Percentiles rank a stretch among this genome's conserved stretches.
phyloP scores from a whole-genome alignment of 2,329 filamentous ascomycete genomes.

The Elsinoe australis region DNA sequence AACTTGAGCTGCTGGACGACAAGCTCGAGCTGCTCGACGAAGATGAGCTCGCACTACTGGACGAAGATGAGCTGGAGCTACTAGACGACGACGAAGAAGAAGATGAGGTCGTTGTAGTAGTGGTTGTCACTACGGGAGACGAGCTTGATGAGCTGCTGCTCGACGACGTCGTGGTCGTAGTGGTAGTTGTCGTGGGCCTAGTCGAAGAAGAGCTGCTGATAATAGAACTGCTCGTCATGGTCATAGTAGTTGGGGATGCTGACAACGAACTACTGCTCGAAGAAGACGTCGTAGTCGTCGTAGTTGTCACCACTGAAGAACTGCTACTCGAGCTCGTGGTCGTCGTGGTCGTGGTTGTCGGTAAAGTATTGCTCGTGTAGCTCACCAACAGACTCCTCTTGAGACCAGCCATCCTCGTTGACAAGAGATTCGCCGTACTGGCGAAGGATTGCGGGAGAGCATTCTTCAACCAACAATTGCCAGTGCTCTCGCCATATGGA shows the following conservation, averaged over 20 bases:
- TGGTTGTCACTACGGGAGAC: no score
- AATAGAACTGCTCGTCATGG: not conserved
- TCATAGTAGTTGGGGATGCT: not conserved
- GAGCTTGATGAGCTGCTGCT: not conserved
- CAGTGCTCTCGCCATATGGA: constrained; percentile 22
- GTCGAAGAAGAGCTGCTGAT: not conserved
- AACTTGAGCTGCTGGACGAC: no score
- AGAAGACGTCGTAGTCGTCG: not conserved
- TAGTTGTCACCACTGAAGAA: not conserved
- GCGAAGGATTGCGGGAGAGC: constrained; percentile 17
- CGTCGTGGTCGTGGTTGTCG: not conserved
- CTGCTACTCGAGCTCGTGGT: not conserved
- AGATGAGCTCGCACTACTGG: not conserved
- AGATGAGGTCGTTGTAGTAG: no score
- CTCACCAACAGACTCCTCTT: constrained; percentile 8
- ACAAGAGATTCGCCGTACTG: constrained; percentile 18
- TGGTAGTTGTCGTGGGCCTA: not conserved
- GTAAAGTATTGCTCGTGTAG: not conserved
- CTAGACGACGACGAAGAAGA: no score
- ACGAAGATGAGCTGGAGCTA: not conserved
- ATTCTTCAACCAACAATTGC: constrained; percentile 21
- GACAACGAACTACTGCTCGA: not conserved
- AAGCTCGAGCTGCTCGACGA: no score
- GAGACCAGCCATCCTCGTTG: constrained; percentile 17
- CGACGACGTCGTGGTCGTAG: not conserved